Evolutionary conservation across 2,329 filamentous ascomycete genomes (phyloP), one percentile per base, ranked within the genome.

Genomic region (Colletotrichum sp.): DNA sequence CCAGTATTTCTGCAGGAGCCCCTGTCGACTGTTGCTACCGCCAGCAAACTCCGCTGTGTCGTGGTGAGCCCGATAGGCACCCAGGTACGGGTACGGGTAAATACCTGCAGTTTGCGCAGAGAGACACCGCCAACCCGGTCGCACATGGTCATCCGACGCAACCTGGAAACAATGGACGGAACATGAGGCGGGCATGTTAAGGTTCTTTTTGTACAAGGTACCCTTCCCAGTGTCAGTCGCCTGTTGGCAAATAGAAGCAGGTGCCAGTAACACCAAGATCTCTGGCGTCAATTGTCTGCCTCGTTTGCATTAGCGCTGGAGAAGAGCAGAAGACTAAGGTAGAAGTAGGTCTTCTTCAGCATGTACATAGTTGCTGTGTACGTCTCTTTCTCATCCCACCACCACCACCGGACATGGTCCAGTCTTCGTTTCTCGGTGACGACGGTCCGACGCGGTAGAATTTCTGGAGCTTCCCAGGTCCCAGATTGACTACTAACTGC

Each of bases 381-480:
- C 12, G 44, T 52, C 44, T 52, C 44, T 52, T n/a, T 32, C 36
- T 34, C 39, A 67, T 32, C 64, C 36, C 64, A 67, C 64, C 64
- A 52, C 44, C 44, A 48, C 11, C 44, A 28, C 68, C 72, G 72
- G 79, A 70, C 80, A 80, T 79, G 82, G 80, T 81, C 83, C 80
- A 80, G 82, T 81, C 67, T 80, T 81, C 76, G 76, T 76, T 84
- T 83, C 82, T 87, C 88, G 88, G 88, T 87, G 85, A 84, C 82
- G 83, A 89, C 88, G 88, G 87, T 89, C 88, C 88, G 88, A 86
- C 79, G 80, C 83, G 84, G 85, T 82, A 86, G 82, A 85, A 84
- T 83, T 81, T 48, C 69, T 82, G 84, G 82, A 81, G 81, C 80
- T 74, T 77, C 77, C 76, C 80, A 78, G 71, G 69, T 73, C 74